These are phyloP conservation scores for Parmelia sp. DNA, from an alignment of 495 filamentous ascomycete genomes.

Conservation along the genomic window DNA sequence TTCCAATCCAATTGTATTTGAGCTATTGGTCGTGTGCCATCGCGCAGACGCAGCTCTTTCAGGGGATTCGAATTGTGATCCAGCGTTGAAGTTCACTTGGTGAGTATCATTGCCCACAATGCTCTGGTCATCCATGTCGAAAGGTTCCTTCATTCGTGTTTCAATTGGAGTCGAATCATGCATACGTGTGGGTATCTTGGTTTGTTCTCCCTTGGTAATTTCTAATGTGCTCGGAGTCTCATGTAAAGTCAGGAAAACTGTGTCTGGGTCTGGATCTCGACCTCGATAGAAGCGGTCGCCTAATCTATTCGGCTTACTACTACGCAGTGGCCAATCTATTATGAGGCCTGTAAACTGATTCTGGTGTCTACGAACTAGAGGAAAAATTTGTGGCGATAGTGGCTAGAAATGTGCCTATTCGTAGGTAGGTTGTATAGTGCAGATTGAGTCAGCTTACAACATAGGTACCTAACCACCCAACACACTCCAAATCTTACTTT, in stretches of 20 bases:
- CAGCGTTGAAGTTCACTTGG: constrained; percentile 4
- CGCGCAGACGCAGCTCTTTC: not conserved
- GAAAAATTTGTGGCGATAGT: not conserved
- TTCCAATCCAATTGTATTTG: not conserved
- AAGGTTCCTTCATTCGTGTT: constrained; percentile 7
- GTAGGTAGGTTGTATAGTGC: not conserved
- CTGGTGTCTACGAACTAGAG: not conserved
- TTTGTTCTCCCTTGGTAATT: not conserved
- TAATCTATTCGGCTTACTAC: not conserved
- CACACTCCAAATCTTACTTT: constrained; percentile 1
- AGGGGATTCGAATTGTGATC: constrained; percentile 1
- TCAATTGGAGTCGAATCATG: not conserved
- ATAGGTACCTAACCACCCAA: no score
- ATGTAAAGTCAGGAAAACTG: not conserved
- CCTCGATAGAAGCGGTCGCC: not conserved
- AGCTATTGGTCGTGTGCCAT: constrained; percentile 4
- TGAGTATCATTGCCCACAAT: constrained; percentile 3
- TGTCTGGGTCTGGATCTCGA: not conserved
- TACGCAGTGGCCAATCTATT: not conserved
- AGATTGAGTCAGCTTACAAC: not conserved
- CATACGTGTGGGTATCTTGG: not conserved
- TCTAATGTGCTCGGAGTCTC: not conserved
- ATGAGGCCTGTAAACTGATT: not conserved
- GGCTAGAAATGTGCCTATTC: not conserved
- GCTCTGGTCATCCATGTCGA: constrained; percentile 12